A percentile compares a stretch with the other conserved stretches of the same genome.
Conservation (phyloP, 768 basidiomycete species). For the Psilocybe cyanescens region DNA sequence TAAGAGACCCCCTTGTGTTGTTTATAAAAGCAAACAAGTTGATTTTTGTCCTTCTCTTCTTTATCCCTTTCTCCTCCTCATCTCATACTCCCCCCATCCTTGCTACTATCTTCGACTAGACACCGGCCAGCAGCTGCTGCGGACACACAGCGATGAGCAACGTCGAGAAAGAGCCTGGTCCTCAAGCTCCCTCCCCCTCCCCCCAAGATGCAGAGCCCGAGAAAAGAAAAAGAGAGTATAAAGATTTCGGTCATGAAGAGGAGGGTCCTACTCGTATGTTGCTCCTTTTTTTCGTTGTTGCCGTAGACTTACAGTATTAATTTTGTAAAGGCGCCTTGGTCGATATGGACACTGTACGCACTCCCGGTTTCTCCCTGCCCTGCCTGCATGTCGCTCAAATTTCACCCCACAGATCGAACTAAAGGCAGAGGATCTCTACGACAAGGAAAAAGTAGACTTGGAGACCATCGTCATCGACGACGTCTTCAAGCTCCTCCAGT, state of each 20-base stretch:
- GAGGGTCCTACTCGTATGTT: conserved; percentile 69
- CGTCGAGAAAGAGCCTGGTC: conserved; percentile 63
- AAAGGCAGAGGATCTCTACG: conserved; percentile 92
- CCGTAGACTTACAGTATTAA: conserved; percentile 15
- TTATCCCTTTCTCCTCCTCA: conserved; percentile 18
- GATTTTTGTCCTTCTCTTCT: conserved; percentile 5
- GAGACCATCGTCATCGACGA: conserved; percentile 97
- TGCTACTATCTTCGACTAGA: conserved; percentile 7
- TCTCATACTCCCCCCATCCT: conserved; percentile 9
- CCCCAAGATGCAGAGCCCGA: conserved; percentile 34
- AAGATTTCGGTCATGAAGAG: conserved; percentile 80
- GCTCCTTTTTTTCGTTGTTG: conserved; percentile 10
- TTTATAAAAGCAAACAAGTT: conserved; percentile 24
- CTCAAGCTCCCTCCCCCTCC: conserved; percentile 42
- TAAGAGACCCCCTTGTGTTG: conserved; percentile 18
- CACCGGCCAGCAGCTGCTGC: conserved; percentile 14
- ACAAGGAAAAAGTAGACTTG: conserved; percentile 99
- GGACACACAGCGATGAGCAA: conserved; percentile 25
- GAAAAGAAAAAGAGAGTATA: conserved; percentile 82
- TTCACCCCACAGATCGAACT: conserved; percentile 68
- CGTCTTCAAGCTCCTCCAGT: conserved; percentile 95
- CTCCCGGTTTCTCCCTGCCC: conserved; percentile 6
- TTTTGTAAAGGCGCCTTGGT: conserved; percentile 72
- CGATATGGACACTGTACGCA: conserved; percentile 76
- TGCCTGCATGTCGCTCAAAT: conserved; percentile 7